Conservation (phyloP, 1,284 basidiomycete species). For the Neolentinus lepideus region DNA sequence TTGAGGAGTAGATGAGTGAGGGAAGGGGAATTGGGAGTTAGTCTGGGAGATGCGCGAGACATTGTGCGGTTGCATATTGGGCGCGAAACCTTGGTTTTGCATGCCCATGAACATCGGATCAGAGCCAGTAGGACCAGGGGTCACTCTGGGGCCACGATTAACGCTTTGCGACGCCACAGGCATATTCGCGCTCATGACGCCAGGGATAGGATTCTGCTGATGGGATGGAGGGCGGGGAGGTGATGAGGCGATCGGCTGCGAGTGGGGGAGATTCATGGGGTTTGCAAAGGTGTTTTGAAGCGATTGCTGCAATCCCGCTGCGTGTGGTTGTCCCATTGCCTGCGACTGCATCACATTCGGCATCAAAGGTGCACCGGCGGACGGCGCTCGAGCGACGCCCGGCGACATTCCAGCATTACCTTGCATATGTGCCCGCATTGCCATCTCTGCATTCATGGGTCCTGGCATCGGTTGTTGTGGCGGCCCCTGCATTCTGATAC, state of each 20-base stretch:
- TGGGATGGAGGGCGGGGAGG: constrained; percentile 14
- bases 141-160: constrained; percentile 23
- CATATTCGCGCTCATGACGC: not conserved
- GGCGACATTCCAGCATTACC: constrained; percentile 31
- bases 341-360: constrained; percentile 40
- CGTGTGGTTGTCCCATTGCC: constrained; percentile 29
- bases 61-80: constrained; percentile 21
- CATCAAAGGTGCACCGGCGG: constrained; percentile 40
- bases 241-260: constrained; percentile 14
- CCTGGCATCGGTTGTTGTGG: constrained; percentile 14
- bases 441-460: constrained; percentile 36
- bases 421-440: constrained; percentile 21
- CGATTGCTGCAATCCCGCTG: constrained; percentile 28
- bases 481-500: constrained; percentile 3
- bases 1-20: constrained; percentile 34
- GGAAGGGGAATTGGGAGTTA: constrained; percentile 31
- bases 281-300: constrained; percentile 36
- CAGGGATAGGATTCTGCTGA: constrained; percentile 7
- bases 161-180: constrained; percentile 23
- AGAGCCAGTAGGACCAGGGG: constrained; percentile 10
- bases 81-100: constrained; percentile 32
- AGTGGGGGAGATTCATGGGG: constrained; percentile 30
- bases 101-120: constrained; percentile 35
- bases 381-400: constrained; percentile 30
- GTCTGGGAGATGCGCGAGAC: constrained; percentile 28